Base-by-base conservation (phyloP, 495 filamentous ascomycete species). In the Annulohypoxylon moriforme region DNA sequence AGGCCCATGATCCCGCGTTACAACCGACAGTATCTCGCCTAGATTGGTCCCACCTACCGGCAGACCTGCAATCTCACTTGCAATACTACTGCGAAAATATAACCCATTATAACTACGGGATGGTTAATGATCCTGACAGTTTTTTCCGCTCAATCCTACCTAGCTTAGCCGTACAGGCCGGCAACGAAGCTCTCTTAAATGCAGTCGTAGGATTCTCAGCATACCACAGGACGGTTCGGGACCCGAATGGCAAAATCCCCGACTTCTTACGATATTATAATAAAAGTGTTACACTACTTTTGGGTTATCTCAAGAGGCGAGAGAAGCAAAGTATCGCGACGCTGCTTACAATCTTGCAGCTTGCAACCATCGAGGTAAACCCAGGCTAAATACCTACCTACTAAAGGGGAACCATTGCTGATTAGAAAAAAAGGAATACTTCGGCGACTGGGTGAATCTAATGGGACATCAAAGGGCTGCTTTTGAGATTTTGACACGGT, bases 381-480 rank as follows among this genome's bases (percentile, higher is more conserved):
- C 27, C 50, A 55, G 33, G 49, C 27, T 20, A 24, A 40, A 58
- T 9, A 57, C n/a, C 40, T 38, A 14, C 18, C 24, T 62, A 34
- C 10, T n/a, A 14, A 8, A 52, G 18, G 22, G 20, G 29, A 60
- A 31, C 27, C 16, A 9, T 63, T 71, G 73, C 85, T 70, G 80
- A 81, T 52, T 10, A 53, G 13, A 14, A 6, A 49, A 71, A 24
- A 74, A 98, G 95, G 96, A 98, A 81, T 96, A 92, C 73, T 86
- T 97, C 61, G 96, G 96, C 8, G 96, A 99, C 75, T 98, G 93
- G 93, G 87, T 93, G 58, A 97, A 95, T 74, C 84, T 98, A 46
- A 88, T 95, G 75, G 91, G 93, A 33, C 96, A 99, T 79, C 94
- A 97, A 78, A 94, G 90, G 79, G 96, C 95, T 5, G 95, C 96